phyloP scores from a whole-genome alignment of 192 early-diverging fungal species.

The Umbelopsis sp. region DNA sequence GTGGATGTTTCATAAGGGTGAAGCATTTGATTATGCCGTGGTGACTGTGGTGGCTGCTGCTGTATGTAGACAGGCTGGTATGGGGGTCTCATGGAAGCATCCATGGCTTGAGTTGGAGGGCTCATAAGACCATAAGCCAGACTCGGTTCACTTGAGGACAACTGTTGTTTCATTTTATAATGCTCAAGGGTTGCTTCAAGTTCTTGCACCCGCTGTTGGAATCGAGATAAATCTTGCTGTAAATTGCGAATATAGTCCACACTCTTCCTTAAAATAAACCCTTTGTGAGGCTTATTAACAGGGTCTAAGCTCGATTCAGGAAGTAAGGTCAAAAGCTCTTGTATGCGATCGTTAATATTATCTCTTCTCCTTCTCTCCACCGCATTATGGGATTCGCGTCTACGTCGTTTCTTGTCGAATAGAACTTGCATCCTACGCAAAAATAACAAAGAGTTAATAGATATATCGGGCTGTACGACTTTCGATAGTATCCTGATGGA shows the following conservation, averaged over 20 bases:
- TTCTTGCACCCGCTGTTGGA: slow-evolving; percentile 29
- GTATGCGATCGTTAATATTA: slow-evolving; percentile 98
- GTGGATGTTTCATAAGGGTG: background rate
- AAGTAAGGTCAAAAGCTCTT: slow-evolving; percentile 82
- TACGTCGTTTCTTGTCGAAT: slow-evolving; percentile 85
- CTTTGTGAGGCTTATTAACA: slow-evolving; percentile 93
- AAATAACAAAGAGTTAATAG: background rate
- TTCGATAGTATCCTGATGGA: background rate
- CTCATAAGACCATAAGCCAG: slow-evolving; percentile 15
- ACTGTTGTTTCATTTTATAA: slow-evolving; percentile 22
- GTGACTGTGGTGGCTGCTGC: background rate
- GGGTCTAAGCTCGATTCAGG: slow-evolving; percentile 78
- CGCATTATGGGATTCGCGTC: slow-evolving; percentile 97
- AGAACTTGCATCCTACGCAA: slow-evolving; percentile 37
- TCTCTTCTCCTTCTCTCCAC: slow-evolving; percentile 95
- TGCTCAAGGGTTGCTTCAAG: slow-evolving; percentile 27
- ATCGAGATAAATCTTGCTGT: slow-evolving; percentile 20
- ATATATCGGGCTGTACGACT: background rate
- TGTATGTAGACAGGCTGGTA: background rate
- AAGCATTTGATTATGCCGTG: background rate
- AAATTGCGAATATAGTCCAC: slow-evolving; percentile 83
- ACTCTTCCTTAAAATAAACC: slow-evolving; percentile 85
- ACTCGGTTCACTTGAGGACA: slow-evolving; percentile 5
- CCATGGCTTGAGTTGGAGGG: slow-evolving; percentile 3
- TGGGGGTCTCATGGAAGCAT: background rate